Percentiles rank a stretch among this genome's conserved stretches.
Conservation (phyloP, 2,329 filamentous ascomycete genomes). For the Hypoxylon sp. region DNA sequence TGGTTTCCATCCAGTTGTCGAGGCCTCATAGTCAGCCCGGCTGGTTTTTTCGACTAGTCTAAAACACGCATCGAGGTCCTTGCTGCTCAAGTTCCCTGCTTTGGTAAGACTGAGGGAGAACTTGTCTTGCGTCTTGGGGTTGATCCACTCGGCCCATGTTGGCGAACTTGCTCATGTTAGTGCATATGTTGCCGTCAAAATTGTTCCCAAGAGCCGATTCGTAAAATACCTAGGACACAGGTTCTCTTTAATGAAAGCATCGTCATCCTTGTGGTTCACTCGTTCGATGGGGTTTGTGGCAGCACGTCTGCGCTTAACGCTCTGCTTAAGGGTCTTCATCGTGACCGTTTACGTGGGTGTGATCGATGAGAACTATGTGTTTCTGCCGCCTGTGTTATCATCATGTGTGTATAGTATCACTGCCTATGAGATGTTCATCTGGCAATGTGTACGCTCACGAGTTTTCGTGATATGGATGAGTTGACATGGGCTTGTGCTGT, state of each 20-base stretch:
- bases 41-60: constrained; percentile 75
- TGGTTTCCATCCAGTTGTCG: constrained; percentile 74
- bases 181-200: not conserved
- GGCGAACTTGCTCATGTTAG: constrained; percentile 38
- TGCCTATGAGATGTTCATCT: not conserved
- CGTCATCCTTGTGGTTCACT: constrained; percentile 64
- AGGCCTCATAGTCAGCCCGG: constrained; percentile 73
- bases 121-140: constrained; percentile 60
- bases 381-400: constrained; percentile 13
- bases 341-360: constrained; percentile 7
- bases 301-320: constrained; percentile 51
- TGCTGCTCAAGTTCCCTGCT: constrained; percentile 57
- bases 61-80: constrained; percentile 69
- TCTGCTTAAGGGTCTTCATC: constrained; percentile 45
- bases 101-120: constrained; percentile 64
- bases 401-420: constrained; percentile 8
- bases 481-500: not conserved
- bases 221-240: constrained; percentile 61
- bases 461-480: not conserved
- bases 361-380: constrained; percentile 2
- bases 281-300: constrained; percentile 60
- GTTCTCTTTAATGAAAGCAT: constrained; percentile 65
- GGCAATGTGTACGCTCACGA: not conserved
- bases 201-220: constrained; percentile 34
- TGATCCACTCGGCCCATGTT: constrained; percentile 62